Conservation (phyloP, 495 filamentous ascomycete species). For the Cudoniella acicularis region DNA sequence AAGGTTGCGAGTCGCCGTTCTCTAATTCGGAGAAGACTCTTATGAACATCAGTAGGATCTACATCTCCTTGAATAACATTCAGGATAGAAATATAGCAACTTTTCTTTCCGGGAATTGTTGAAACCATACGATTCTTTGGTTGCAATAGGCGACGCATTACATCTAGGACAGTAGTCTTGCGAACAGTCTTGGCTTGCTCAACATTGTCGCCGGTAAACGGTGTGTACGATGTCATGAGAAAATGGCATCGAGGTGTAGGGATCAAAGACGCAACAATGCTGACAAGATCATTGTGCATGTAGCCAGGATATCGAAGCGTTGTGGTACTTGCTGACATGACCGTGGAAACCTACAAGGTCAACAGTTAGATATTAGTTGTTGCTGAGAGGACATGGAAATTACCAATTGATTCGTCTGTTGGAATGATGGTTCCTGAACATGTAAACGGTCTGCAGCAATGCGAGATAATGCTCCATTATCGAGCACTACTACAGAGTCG, state of each 20-base stretch:
- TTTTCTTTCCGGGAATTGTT: conserved; percentile 89
- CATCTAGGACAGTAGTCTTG: conserved; percentile 95
- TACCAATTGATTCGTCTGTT: conserved; percentile 94
- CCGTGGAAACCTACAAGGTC: conserved; percentile 67
- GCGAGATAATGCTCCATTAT: conserved; percentile 89
- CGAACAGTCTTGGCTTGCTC: conserved; percentile 95
- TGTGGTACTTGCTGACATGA: conserved; percentile 97
- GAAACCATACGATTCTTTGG: conserved; percentile 99
- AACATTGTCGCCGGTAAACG: conserved; percentile 92
- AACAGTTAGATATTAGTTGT: not conserved
- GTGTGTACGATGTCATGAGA: conserved; percentile 96
- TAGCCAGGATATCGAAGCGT: conserved; percentile 96
- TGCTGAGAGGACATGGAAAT: conserved; percentile 17
- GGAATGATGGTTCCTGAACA: conserved; percentile 89
- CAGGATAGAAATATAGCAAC: conserved; percentile 97
- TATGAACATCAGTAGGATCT: conserved; percentile 95
- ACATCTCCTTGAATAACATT: conserved; percentile 99
- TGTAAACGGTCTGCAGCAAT: conserved; percentile 95
- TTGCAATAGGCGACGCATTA: conserved; percentile 92
- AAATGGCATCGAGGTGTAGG: conserved; percentile 96
- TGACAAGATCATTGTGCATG: conserved; percentile 98
- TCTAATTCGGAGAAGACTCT: conserved; percentile 92
- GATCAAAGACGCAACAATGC: conserved; percentile 92
- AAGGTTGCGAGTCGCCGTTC: conserved; percentile 93
- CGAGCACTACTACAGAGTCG: conserved; percentile 95